Evolutionary conservation across 1,284 basidiomycete species (phyloP), one percentile per base, ranked within the genome.

Genomic region (Ganoderma resinaceum): DNA sequence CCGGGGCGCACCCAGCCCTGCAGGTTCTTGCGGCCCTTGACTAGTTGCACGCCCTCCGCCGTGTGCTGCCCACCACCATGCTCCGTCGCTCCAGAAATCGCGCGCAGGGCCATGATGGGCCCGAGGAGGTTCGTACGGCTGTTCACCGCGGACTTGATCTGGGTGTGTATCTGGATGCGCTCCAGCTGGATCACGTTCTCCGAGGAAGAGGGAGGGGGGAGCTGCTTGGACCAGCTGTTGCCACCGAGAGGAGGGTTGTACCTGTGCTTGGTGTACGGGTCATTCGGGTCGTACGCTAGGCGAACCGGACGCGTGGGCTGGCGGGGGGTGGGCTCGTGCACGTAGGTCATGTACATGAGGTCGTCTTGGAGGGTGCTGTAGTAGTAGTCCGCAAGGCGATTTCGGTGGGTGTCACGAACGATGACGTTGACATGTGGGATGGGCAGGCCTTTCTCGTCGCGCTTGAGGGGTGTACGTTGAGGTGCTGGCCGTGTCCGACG

Each of bases 301-400:
- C 91, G 87, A 62, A 90, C 87, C 52, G 86, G 78, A 60, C 90
- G 87, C 0, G 86, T 82, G 7, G 85, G 82, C 23, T 87, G 83
- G 40, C 85, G 86, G 0, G 85, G 78, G 6, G 78, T 83, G 61
- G 84, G 80, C 75, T 88, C 87, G 80, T 97, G 96, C 68, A 91
- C 86, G 84, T 98, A 98, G 62, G 94, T 94, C 89, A 99, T 94
- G 87, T 99, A 99, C 85, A 99, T 89, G 74, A 98, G 84, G 82
- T 98, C 89, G 76, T 95, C 91, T 29, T 91, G 88, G 67, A 99
- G 86, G 11, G 96, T 93, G 63, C 85, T 83, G 78, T 93, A 80
- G 84, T 98, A 99, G 84, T 98, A 95, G 72, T 96, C 91, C 69
- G 87, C 84, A 67, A 96, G 87, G 60, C 97, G 90, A 75, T 88